Conservation (phyloP, 225 moss, liverwort and hornwort species). For the Bryoerythrophyllum caledonicum region DNA sequence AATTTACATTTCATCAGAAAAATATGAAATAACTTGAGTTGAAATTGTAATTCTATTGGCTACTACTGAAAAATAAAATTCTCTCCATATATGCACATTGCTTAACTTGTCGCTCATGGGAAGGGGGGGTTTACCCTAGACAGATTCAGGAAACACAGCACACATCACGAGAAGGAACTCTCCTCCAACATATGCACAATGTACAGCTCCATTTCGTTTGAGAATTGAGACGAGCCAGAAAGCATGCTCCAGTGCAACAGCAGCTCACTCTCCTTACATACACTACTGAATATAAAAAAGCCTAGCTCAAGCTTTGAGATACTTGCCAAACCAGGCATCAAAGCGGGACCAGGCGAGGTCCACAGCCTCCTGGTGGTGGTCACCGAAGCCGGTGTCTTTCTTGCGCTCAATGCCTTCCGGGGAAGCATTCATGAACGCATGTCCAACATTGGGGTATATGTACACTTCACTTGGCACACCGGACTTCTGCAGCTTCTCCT, state of each 20-base stretch:
- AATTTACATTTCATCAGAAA: too few relatives aligned
- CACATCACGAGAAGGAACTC: neutral
- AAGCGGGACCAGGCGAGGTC: constrained; percentile 67
- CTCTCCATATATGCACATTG: too few relatives aligned
- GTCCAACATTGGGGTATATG: constrained; percentile 59
- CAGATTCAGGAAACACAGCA: neutral
- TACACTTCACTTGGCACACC: constrained; percentile 59
- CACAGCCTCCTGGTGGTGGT: constrained; percentile 61
- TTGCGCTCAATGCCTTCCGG: constrained; percentile 78
- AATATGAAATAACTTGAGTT: too few relatives aligned
- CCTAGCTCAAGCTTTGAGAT: constrained; percentile 42
- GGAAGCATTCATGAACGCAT: constrained; percentile 93
- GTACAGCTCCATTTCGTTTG: neutral
- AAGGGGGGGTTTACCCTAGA: too few relatives aligned
- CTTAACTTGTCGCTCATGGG: too few relatives aligned
- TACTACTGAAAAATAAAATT: too few relatives aligned
- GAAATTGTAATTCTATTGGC: too few relatives aligned
- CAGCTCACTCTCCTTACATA: neutral
- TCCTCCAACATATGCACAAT: constrained; percentile 5
- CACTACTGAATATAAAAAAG: neutral
- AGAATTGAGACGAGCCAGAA: neutral
- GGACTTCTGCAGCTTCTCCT: constrained; percentile 64
- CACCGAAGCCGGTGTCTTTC: constrained; percentile 53
- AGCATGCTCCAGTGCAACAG: neutral
- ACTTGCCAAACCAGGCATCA: constrained; percentile 69